Percentiles rank a stretch among this genome's conserved stretches.
phyloP scores from a whole-genome alignment of 106 monocot genomes.

The Posidonia australis region DNA sequence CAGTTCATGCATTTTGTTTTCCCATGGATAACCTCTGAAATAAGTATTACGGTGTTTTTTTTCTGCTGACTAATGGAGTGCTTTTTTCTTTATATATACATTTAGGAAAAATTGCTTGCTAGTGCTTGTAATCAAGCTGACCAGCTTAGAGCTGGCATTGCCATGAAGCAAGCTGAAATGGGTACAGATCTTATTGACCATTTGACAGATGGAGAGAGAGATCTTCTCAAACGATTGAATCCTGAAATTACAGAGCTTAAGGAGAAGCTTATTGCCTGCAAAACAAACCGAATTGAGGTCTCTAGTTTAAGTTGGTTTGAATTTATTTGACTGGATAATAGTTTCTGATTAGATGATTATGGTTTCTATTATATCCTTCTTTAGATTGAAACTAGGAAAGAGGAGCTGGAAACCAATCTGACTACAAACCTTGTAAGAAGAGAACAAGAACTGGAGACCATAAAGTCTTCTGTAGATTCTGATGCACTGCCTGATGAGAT shows the following conservation, averaged over 20 bases:
- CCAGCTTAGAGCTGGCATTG: slow-evolving; percentile 86
- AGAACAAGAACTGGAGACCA: slow-evolving; percentile 68
- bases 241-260: slow-evolving; percentile 96
- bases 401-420: slow-evolving; percentile 89
- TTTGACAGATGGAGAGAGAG: slow-evolving; percentile 61
- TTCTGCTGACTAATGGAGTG: not conserved
- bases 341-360: not conserved
- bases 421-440: slow-evolving; percentile 88
- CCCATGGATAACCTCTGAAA: not conserved
- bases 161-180: slow-evolving; percentile 96
- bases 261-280: slow-evolving; percentile 78
- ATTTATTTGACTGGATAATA: not conserved
- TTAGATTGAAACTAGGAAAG: slow-evolving; percentile 97
- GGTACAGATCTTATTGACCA: slow-evolving; percentile 97
- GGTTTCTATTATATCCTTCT: slow-evolving; percentile 1
- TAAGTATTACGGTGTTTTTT: not conserved
- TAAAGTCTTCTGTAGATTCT: slow-evolving; percentile 65
- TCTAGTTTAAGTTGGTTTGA: slow-evolving; percentile 6
- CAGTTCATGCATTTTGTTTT: not conserved
- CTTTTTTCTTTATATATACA: not conserved
- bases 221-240: slow-evolving; percentile 78
- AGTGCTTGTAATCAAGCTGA: slow-evolving; percentile 74
- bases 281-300: slow-evolving; percentile 75
- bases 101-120: slow-evolving; percentile 76
- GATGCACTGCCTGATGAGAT: slow-evolving; percentile 42